These are phyloP conservation scores for Podaxis pistillaris DNA, from an alignment of 768 basidiomycete species.

Conservation along the genomic window DNA sequence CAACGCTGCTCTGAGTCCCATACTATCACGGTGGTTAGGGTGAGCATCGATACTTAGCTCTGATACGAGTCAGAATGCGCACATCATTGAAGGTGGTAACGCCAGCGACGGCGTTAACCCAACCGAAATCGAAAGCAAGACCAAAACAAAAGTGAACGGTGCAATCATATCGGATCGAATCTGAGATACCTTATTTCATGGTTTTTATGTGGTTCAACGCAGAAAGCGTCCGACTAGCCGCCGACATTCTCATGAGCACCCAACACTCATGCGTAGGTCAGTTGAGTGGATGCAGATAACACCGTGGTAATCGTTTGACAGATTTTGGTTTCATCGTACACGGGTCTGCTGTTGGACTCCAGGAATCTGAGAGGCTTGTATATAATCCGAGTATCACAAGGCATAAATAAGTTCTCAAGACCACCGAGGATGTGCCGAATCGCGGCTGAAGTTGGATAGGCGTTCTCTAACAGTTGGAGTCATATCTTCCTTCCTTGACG, in stretches of 20 bases:
- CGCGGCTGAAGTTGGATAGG: background rate
- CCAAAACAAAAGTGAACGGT: background rate
- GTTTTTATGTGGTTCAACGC: background rate
- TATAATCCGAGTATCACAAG: background rate
- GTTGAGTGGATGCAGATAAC: background rate
- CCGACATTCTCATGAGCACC: background rate
- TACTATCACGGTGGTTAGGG: conserved; percentile 5
- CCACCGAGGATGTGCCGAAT: conserved; percentile 3
- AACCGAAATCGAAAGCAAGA: background rate
- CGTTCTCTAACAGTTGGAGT: background rate
- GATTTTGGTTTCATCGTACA: background rate
- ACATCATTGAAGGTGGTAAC: conserved; percentile 22
- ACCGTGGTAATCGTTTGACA: background rate
- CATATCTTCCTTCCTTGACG: background rate
- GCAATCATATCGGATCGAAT: background rate
- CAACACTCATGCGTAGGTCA: background rate
- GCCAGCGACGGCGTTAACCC: conserved; percentile 20
- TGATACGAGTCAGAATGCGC: background rate
- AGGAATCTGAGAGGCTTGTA: background rate
- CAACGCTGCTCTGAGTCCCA: conserved; percentile 16
- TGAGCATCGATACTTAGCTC: background rate
- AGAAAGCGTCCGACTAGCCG: background rate
- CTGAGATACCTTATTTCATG: background rate
- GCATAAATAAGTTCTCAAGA: background rate
- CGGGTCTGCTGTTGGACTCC: background rate